Percentiles rank a stretch among this genome's conserved stretches.
These are phyloP conservation scores for Endocarpon pusillum DNA, from an alignment of 495 filamentous ascomycete genomes.

Conservation along the genomic window DNA sequence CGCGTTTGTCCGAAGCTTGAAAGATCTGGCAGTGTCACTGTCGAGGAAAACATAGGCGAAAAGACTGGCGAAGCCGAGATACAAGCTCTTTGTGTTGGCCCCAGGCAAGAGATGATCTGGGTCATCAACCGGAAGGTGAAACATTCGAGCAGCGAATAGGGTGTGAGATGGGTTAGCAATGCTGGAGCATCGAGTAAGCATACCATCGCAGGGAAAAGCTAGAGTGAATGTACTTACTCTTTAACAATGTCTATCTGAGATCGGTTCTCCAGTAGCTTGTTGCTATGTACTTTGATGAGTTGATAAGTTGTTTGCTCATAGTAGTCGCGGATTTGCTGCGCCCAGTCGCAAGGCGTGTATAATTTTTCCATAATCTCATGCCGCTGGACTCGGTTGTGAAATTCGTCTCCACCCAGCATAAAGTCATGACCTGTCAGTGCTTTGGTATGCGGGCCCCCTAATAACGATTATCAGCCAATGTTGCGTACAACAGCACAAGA, in stretches of 20 bases:
- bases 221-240: slow-evolving; percentile 27
- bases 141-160: slow-evolving; percentile 54
- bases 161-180: slow-evolving; percentile 58
- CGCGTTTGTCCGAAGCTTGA: slow-evolving; percentile 41
- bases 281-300: slow-evolving; percentile 46
- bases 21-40: slow-evolving; percentile 33
- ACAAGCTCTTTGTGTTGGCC: slow-evolving; percentile 67
- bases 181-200: slow-evolving; percentile 9
- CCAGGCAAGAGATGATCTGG: slow-evolving; percentile 48
- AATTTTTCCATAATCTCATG: slow-evolving; percentile 25
- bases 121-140: slow-evolving; percentile 58
- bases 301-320: slow-evolving; percentile 43
- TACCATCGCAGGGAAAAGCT: neutral
- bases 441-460: slow-evolving; percentile 38
- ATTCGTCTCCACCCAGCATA: slow-evolving; percentile 35
- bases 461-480: no score
- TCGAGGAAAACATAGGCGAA: slow-evolving; percentile 42
- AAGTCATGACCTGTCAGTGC: slow-evolving; percentile 36
- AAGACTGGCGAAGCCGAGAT: slow-evolving; percentile 53
- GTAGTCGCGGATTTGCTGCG: slow-evolving; percentile 34
- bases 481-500: no score
- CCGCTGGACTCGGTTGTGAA: slow-evolving; percentile 14
- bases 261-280: slow-evolving; percentile 32
- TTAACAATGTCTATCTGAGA: slow-evolving; percentile 63
- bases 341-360: slow-evolving; percentile 30